Evolutionary conservation across 345 rosid species (phyloP).

Genomic region (Excoecaria cochinchinensis): DNA sequence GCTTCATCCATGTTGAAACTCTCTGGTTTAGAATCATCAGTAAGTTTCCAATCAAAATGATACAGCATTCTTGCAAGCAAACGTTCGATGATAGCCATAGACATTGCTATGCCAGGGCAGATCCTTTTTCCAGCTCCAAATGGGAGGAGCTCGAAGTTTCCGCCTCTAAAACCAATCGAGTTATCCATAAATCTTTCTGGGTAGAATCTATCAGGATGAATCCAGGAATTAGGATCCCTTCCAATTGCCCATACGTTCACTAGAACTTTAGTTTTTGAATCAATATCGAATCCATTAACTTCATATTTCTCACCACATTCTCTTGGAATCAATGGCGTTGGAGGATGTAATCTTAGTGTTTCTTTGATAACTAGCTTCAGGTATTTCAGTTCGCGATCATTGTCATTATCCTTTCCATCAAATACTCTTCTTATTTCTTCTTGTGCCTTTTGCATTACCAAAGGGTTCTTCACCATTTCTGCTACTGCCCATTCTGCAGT

Average conservation of each 20-base stretch:
- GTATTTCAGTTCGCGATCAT: constrained; percentile 15
- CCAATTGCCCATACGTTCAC: constrained; percentile 3
- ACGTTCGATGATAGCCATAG: not conserved
- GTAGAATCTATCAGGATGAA: not conserved
- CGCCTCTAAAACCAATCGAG: not conserved
- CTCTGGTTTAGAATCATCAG: not conserved
- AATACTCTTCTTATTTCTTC: constrained; percentile 32
- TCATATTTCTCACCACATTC: too few relatives aligned
- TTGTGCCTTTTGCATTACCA: constrained; percentile 21
- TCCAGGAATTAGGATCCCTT: constrained; percentile 7
- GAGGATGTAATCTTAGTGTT: not conserved
- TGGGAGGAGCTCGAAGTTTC: not conserved
- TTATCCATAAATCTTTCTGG: constrained; percentile 2
- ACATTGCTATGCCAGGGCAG: not conserved
- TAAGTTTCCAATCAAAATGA: not conserved
- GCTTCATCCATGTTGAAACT: not conserved
- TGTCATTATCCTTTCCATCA: not conserved
- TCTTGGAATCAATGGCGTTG: too few relatives aligned
- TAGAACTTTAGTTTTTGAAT: too few relatives aligned
- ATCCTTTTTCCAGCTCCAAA: not conserved
- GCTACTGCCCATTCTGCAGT: constrained; percentile 12
- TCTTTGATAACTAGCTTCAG: constrained; percentile 15
- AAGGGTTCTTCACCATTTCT: constrained; percentile 29
- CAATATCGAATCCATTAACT: too few relatives aligned
- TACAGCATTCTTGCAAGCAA: not conserved